These are phyloP conservation scores for Citrus hindsii DNA, from an alignment of 345 rosid species.

Conservation along the genomic window DNA sequence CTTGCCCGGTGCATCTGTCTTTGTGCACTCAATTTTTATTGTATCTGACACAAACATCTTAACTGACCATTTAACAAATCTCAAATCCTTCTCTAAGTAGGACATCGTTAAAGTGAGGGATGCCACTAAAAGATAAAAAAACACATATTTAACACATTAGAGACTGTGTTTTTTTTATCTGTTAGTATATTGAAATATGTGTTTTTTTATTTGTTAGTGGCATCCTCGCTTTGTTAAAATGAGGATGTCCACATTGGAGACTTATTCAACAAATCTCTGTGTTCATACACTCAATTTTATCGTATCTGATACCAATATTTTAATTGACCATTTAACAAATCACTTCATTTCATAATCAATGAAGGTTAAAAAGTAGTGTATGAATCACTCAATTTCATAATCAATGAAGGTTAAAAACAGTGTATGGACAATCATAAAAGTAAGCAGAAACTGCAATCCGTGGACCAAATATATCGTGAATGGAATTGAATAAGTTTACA, in stretches of 20 bases:
- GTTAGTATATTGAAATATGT: too few species aligned
- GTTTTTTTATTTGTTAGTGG: too few species aligned
- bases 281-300: neutral
- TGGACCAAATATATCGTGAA: neutral
- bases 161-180: too few species aligned
- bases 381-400: too few species aligned
- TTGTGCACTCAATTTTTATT: neutral
- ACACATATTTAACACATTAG: too few species aligned
- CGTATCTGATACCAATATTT: neutral
- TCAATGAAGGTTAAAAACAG: neutral
- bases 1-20: neutral
- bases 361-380: too few species aligned
- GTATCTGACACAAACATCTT: neutral
- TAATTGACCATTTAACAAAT: neutral
- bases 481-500: neutral
- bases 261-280: neutral
- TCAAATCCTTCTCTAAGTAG: too few species aligned
- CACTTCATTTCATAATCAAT: neutral
- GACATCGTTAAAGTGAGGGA: too few species aligned
- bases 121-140: too few species aligned
- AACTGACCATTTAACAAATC: neutral
- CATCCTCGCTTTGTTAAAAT: too few species aligned
- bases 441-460: neutral
- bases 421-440: neutral
- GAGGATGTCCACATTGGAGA: too few species aligned